Conservation (phyloP, 306 rosid genomes). For the Herpetospermum pedunculosum region DNA sequence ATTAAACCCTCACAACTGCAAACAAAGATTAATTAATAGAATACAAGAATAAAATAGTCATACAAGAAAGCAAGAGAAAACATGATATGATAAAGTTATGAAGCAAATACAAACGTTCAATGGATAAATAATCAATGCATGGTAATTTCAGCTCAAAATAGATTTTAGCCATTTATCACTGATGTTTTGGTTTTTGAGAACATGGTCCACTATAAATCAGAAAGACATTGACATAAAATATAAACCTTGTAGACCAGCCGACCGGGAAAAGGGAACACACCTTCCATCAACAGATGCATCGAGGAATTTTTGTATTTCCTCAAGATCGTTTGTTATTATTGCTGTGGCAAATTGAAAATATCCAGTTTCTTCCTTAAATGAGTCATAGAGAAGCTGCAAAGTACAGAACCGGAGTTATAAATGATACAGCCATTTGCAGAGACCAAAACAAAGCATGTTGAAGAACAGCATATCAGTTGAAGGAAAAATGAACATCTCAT, state of each 20-base stretch:
- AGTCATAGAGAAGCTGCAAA: slow-evolving; percentile 65
- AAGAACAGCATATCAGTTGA: not conserved
- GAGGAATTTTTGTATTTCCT: slow-evolving; percentile 84
- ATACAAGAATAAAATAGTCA: not conserved
- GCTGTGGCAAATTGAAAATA: slow-evolving; percentile 76
- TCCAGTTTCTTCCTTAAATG: slow-evolving; percentile 72
- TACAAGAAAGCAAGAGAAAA: not conserved
- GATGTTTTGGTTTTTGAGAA: not conserved
- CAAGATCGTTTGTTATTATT: slow-evolving; percentile 77
- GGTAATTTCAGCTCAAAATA: not conserved
- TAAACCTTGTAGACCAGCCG: not conserved
- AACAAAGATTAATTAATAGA: slow-evolving; percentile 18
- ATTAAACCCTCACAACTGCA: slow-evolving; percentile 87
- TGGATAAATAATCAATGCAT: not conserved
- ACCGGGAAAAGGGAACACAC: slow-evolving; percentile 32
- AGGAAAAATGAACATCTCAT: not conserved
- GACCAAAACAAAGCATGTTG: not conserved
- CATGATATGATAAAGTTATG: not conserved
- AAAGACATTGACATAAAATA: not conserved
- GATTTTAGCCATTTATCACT: not conserved
- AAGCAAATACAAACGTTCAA: not conserved
- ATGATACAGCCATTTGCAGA: not conserved
- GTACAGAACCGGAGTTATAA: slow-evolving; percentile 6
- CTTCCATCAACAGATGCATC: slow-evolving; percentile 59
- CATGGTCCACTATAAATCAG: not conserved